Evolutionary conservation across 768 basidiomycete genomes (phyloP), one percentile per base, ranked within the genome.

Genomic region (Lactifluus hygrophoroides): DNA sequence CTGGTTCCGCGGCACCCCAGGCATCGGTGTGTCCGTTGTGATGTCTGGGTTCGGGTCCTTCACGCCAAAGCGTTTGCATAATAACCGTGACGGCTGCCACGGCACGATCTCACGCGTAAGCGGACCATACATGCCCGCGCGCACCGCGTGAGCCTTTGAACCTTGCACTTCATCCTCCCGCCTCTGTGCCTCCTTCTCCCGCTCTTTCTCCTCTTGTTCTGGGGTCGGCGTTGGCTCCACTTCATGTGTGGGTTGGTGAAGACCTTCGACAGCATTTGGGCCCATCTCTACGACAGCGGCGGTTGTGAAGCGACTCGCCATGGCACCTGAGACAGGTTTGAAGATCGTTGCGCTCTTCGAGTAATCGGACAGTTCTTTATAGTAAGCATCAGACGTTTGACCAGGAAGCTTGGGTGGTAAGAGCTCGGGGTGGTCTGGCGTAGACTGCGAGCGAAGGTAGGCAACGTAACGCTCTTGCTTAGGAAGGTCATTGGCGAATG

Each of bases 61-160:
- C 35, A 98, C 88, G 0, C 90, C 88, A 70, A 98, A 97, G 32
- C 95, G 82, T 70, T 95, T 96, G 74, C 93, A 97, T 25, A 99
- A 74, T 50, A 98, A 73, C 52, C 77, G 77, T n/a, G 82, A 82
- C 2, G 96, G 96, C 66, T 84, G 83, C 86, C 92, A 98, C 0
- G 78, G 69, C 55, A 73, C 77, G 34, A 77, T 73, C 61, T 89
- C 88, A 38, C 95, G 76, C 32, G 96, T 99, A 69, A 94, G 72
- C 14, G 80, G 76, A 0, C 96, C 96, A 68, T 86, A 98, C 89
- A 95, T 93, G 25, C 92, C 94, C 69, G 86, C 70, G 28, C 80
- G 76, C 10, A 91, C 94, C 0, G 96, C 94, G 63, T 89, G 76
- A 64, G 80, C 84, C 66, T 85, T 85, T 4, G 93, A 91, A 17